These are phyloP conservation scores for Yarrowia keelungensis DNA, from an alignment of 805 yeast species.

Conservation along the genomic window DNA sequence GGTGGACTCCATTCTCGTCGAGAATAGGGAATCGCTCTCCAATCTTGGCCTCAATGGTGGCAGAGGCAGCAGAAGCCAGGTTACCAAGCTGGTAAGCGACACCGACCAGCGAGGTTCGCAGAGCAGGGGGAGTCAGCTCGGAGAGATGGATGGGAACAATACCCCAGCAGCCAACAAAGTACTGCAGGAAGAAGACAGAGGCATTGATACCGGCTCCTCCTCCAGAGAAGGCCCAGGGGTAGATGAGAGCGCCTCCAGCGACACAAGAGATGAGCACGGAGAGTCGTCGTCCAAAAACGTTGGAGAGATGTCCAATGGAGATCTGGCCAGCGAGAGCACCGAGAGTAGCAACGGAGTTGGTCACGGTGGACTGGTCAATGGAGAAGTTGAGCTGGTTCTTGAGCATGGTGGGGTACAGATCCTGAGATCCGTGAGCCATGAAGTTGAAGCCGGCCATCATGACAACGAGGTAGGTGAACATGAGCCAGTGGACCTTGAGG, in stretches of 20 bases:
- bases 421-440: constrained; percentile 77
- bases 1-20: constrained; percentile 48
- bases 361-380: constrained; percentile 60
- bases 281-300: constrained; percentile 66
- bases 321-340: constrained; percentile 76
- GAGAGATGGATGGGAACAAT: constrained; percentile 69
- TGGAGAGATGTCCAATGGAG: constrained; percentile 62
- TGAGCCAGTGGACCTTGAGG: constrained; percentile 63
- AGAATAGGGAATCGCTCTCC: constrained; percentile 66
- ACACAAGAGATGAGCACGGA: constrained; percentile 60
- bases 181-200: constrained; percentile 68
- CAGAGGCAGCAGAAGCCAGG: constrained; percentile 71
- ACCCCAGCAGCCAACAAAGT: constrained; percentile 78
- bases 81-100: constrained; percentile 75
- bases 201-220: constrained; percentile 59
- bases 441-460: constrained; percentile 74
- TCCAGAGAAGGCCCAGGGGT: constrained; percentile 64
- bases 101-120: constrained; percentile 67
- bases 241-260: constrained; percentile 65
- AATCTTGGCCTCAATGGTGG: constrained; percentile 71
- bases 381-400: constrained; percentile 59
- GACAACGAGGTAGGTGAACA: constrained; percentile 62
- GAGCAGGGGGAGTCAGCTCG: constrained; percentile 70
- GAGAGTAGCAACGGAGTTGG: constrained; percentile 66
- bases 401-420: constrained; percentile 70